A percentile compares a stretch with the other conserved stretches of the same genome.
Conservation (phyloP, 1,284 basidiomycete genomes). For the Boletus semigastroideus region DNA sequence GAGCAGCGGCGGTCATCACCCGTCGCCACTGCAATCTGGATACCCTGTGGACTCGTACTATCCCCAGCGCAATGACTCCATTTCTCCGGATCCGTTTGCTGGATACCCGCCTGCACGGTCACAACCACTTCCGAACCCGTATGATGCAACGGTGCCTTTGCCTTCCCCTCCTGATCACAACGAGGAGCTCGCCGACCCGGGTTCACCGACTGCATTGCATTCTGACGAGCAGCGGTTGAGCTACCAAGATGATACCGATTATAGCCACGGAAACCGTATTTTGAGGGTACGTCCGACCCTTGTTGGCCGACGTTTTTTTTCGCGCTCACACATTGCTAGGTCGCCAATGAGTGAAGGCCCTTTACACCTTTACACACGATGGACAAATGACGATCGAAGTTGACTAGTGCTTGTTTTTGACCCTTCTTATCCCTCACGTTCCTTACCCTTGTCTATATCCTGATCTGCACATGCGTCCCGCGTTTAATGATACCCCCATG, state of each 20-base stretch:
- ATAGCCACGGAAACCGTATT: constrained; percentile 28
- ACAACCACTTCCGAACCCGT: constrained; percentile 27
- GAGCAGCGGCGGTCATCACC: constrained; percentile 14
- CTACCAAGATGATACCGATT: constrained; percentile 32
- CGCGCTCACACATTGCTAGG: not conserved
- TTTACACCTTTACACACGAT: not conserved
- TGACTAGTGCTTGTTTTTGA: not conserved
- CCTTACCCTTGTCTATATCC: not conserved
- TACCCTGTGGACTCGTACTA: constrained; percentile 30
- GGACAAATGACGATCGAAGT: not conserved
- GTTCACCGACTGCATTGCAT: constrained; percentile 6
- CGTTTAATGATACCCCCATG: not conserved
- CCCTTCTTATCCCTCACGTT: not conserved
- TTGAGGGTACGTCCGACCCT: constrained; percentile 24
- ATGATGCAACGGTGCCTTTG: constrained; percentile 9
- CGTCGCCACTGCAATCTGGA: constrained; percentile 23
- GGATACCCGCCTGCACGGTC: constrained; percentile 20
- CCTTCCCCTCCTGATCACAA: constrained; percentile 13
- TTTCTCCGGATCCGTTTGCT: constrained; percentile 30
- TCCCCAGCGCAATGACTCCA: constrained; percentile 17
- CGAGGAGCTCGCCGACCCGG: constrained; percentile 11
- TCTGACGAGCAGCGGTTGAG: constrained; percentile 29
- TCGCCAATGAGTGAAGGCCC: constrained; percentile 10
- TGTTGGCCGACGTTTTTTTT: not conserved
- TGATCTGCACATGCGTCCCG: not conserved